phyloP scores from a whole-genome alignment of 2,329 filamentous ascomycete species.

The Fusarium begoniae region DNA sequence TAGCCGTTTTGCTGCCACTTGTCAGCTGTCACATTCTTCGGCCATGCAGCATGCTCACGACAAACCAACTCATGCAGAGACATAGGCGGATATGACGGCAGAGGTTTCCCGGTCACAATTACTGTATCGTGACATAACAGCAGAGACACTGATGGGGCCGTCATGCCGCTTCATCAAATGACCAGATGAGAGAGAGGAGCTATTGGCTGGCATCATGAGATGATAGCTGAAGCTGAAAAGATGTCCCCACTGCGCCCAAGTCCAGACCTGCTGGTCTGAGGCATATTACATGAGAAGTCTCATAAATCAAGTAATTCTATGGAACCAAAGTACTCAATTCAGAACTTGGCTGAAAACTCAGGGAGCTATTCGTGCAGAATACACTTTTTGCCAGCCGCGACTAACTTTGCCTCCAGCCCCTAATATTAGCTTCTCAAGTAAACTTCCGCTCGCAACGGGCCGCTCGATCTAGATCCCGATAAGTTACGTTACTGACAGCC shows the following conservation, averaged over 20 bases:
- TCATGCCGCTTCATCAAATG: background rate
- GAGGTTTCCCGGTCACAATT: background rate
- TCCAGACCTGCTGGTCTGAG: background rate
- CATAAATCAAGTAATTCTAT: background rate
- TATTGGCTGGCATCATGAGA: too few relatives aligned
- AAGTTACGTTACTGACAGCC: background rate
- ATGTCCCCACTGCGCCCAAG: background rate
- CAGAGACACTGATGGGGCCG: rapidly evolving
- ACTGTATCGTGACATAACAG: too few relatives aligned
- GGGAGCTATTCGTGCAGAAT: background rate
- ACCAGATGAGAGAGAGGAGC: too few relatives aligned
- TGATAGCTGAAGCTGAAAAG: background rate
- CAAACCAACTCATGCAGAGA: background rate
- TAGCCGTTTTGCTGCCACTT: background rate
- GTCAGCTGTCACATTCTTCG: background rate
- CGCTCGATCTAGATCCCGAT: constrained; percentile 3
- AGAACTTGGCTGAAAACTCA: too few relatives aligned
- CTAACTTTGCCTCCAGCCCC: too few relatives aligned
- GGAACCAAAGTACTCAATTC: rapidly evolving
- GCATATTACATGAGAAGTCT: background rate
- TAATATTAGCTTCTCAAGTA: background rate
- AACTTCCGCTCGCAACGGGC: constrained; percentile 8
- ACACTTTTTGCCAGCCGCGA: background rate
- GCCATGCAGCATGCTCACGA: background rate
- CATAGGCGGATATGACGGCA: background rate